phyloP scores from a whole-genome alignment of 1,139 yeast species.

The Debaryomyces singareniensis region DNA sequence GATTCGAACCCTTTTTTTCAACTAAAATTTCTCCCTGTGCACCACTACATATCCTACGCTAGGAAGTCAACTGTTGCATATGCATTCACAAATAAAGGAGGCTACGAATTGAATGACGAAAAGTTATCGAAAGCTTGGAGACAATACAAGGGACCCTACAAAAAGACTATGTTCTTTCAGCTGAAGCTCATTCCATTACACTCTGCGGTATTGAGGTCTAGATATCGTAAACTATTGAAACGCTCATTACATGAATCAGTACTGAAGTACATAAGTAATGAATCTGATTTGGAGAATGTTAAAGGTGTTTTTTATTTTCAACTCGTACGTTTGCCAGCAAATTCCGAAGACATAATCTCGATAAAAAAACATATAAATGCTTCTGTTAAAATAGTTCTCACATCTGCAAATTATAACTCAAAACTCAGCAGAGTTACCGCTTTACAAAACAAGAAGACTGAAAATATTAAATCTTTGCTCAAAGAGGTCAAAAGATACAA shows the following conservation, averaged over 20 bases:
- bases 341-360: slow-evolving; percentile 18
- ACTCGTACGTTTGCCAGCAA: slow-evolving; percentile 31
- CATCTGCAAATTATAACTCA: slow-evolving; percentile 8
- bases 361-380: slow-evolving; percentile 22
- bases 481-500: slow-evolving; percentile 44
- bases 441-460: slow-evolving; percentile 9
- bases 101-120: slow-evolving; percentile 22
- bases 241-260: slow-evolving; percentile 16
- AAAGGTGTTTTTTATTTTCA: slow-evolving; percentile 40
- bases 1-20: slow-evolving; percentile 16
- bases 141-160: slow-evolving; percentile 24
- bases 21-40: slow-evolving; percentile 22
- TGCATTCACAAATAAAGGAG: slow-evolving; percentile 25
- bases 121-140: slow-evolving; percentile 15
- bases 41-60: slow-evolving; percentile 20
- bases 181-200: slow-evolving; percentile 22
- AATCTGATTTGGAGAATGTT: slow-evolving; percentile 12
- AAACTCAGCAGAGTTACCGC: slow-evolving; percentile 9
- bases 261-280: slow-evolving; percentile 8
- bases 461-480: slow-evolving; percentile 4
- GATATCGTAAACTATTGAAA: slow-evolving; percentile 22
- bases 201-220: slow-evolving; percentile 28
- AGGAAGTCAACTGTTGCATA: slow-evolving; percentile 38
- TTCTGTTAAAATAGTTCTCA: slow-evolving; percentile 23
- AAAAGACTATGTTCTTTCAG: slow-evolving; percentile 16